Evolutionary conservation across 2,329 filamentous ascomycete genomes (phyloP), one percentile per base, ranked within the genome.

Genomic region (Fusarium sp.): DNA sequence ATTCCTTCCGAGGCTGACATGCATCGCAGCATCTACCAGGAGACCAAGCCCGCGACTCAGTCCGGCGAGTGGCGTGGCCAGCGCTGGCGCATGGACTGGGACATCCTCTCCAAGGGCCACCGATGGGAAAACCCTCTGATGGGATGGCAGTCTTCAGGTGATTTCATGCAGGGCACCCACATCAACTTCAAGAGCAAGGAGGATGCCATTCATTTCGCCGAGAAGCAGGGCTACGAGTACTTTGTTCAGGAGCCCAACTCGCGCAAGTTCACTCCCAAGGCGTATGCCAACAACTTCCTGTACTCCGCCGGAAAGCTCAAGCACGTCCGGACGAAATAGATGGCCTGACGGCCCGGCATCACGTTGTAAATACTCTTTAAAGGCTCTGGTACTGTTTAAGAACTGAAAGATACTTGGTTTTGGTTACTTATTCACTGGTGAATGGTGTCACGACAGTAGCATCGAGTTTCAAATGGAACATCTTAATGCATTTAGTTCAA

Each of bases 171-270:
- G 84, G 96, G 95, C 80, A 97, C 95, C 58, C 90, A 95, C 82
- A 85, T 99, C 79, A 92, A 92, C 84, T 99, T 99, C 89, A 93
- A 93, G 84, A 89, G 88, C 79, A 98, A 98, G 88, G 95, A 98
- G 82, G 96, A 98, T 78, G 96, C 96, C 75, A 96, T 99, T 79
- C 87, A 89, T 68, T 99, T 99, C 81, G 96, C 97, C 27, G 93
- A 98, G 87, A 99, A 98, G 89, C 96, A 99, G 84, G 96, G 97
- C 38, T 99, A 99, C 82, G 96, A 99, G 83, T 99, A 98, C 85
- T 98, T 96, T 83, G 95, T 99, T 27, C 96, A 98, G 87, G 96
- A 98, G 86, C 96, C 96, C 38, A 97, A 98, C 80, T 90, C 91
- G 84, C 91, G 96, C 81, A 93, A 92, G 80, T 92, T 98, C 79